phyloP scores from a whole-genome alignment of 768 basidiomycete species.

The Lactarius psammicola region DNA sequence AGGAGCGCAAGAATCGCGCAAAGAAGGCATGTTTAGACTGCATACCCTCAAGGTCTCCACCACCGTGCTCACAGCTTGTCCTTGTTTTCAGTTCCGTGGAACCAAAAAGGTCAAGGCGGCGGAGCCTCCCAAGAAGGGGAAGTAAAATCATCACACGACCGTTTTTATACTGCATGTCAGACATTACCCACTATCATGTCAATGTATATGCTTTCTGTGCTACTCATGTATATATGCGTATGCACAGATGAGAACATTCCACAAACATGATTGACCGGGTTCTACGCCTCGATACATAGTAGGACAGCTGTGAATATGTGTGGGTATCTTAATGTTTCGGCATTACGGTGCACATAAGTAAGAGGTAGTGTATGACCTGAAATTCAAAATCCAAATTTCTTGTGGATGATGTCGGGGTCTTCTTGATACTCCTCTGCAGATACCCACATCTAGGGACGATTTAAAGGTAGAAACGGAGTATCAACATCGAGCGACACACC shows the following conservation, averaged over 20 bases:
- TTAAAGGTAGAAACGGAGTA: conserved; percentile 15
- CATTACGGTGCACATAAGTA: conserved; percentile 21
- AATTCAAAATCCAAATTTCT: conserved; percentile 78
- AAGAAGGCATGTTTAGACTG: conserved; percentile 78
- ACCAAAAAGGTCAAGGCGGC: conserved; percentile 94
- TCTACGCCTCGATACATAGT: conserved; percentile 4
- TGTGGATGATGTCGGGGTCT: conserved; percentile 98
- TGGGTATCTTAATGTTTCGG: conserved; percentile 26
- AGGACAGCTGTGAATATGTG: conserved; percentile 20
- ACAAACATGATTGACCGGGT: conserved; percentile 5
- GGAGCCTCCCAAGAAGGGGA: conserved; percentile 89
- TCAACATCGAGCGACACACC: conserved; percentile 43
- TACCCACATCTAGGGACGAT: conserved; percentile 86
- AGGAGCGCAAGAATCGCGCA: conserved; percentile 98
- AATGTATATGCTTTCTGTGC: conserved; percentile 40
- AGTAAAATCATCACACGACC: conserved; percentile 50
- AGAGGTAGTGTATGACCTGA: conserved; percentile 16
- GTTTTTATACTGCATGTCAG: conserved; percentile 41
- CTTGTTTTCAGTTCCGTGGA: conserved; percentile 75
- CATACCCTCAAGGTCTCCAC: not conserved
- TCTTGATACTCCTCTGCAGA: conserved; percentile 99
- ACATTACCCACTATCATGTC: conserved; percentile 41
- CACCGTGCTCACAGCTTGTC: conserved; percentile 1
- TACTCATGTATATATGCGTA: conserved; percentile 38
- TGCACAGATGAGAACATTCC: conserved; percentile 25